phyloP scores from a whole-genome alignment of 345 rosid species.

The Arabis hirsuta region DNA sequence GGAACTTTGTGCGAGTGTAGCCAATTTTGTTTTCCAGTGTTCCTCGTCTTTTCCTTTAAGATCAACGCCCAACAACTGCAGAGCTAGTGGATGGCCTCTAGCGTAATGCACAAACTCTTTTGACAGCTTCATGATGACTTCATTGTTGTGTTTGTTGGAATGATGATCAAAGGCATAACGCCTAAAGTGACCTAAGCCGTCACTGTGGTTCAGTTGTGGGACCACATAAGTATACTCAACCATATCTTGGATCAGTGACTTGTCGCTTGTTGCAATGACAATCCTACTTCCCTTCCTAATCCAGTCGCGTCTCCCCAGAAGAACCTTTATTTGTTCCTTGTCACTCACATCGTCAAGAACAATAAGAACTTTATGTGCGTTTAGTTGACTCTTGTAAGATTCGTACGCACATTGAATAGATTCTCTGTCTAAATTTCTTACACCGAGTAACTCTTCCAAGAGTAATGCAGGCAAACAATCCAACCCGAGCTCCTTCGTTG shows the following conservation, averaged over 20 bases:
- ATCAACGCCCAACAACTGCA: slow-evolving; percentile 36
- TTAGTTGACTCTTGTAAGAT: background rate
- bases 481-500: background rate
- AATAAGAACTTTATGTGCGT: background rate
- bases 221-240: slow-evolving; percentile 12
- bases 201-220: background rate
- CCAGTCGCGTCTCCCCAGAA: background rate
- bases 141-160: background rate
- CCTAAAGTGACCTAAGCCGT: slow-evolving; percentile 9
- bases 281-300: slow-evolving; percentile 26
- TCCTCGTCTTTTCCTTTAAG: background rate
- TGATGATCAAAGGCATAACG: slow-evolving; percentile 23
- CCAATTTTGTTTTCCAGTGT: slow-evolving; percentile 34
- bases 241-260: background rate
- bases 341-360: slow-evolving; percentile 23
- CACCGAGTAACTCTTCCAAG: background rate
- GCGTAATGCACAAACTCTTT: slow-evolving; percentile 19
- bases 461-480: background rate
- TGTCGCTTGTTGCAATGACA: slow-evolving; percentile 31
- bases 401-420: too few species aligned
- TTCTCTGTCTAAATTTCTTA: background rate
- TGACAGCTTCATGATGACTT: slow-evolving; percentile 14
- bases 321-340: slow-evolving; percentile 2
- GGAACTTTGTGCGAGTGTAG: slow-evolving; percentile 7
- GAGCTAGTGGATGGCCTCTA: slow-evolving; percentile 46